Base-by-base conservation (phyloP, 2,329 filamentous ascomycete species). In the Trichoderma sp. region DNA sequence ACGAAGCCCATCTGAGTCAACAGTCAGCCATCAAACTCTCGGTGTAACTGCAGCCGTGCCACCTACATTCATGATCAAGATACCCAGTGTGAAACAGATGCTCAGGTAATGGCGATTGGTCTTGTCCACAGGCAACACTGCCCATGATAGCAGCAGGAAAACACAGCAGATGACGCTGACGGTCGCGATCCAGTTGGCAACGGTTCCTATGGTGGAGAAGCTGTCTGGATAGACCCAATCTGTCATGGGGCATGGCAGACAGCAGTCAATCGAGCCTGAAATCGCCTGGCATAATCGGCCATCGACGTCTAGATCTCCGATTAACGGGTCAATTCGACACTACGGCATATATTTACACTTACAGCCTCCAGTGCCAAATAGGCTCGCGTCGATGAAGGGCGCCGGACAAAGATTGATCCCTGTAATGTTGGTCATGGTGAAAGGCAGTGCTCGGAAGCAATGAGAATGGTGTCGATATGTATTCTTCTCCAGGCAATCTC, bases 61-160 rank as follows among this genome's bases (percentile, higher is more conserved):
- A 84, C 91, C 83, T 81, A 94, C 92, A 77, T 91, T 91, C 86
- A 98, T 92, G 68, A 95, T 83, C 52, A 91, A 82, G 51, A 95
- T 88, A 5, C 88, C 92, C 55, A 92, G 79, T 5, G 92, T 91
- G 63, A 98, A 83, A 77, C 93, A 96, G 72, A 97, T 91, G 77
- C 92, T 97, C 46, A 99, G 84, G 76, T 98, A 98, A 79, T 99
- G 96, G 65, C 94, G 89, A 76, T 93, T 89, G 7, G 96, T 97
- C 82, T 93, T 95, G 74, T 97, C 93, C 28, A 93, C 88, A 0
- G 96, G 94, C 26, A 99, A 83, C 16, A 91, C 84, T 4, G 88
- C 82, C 85, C 94, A 98, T 6, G 93, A 96, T 6, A 92, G 63
- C 18, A 98, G 82, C 68, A 98, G 83, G 76, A 96, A 95, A 18